Percentiles rank a stretch among this genome's conserved stretches.
phyloP scores from a whole-genome alignment of 768 basidiomycete genomes.

The Lactifluus piperatus region DNA sequence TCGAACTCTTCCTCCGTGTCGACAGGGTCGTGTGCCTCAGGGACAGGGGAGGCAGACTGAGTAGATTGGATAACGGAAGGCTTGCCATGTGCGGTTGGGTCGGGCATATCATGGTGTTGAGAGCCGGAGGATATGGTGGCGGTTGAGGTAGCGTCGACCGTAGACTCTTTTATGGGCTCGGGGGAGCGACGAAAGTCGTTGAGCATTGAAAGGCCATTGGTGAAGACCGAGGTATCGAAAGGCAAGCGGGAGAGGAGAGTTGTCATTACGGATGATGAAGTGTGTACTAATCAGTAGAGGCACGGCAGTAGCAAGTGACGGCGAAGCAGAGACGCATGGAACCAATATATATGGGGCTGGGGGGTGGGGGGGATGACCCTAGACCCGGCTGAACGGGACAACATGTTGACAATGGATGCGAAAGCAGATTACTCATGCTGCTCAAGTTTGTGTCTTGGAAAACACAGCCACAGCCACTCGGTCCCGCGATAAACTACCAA shows the following conservation, averaged over 20 bases:
- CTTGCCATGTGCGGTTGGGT: background rate
- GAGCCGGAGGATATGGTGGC: background rate
- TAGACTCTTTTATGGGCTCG: background rate
- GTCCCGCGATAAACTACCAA: background rate
- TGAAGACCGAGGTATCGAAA: constrained; percentile 2
- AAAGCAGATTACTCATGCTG: background rate
- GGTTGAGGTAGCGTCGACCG: background rate
- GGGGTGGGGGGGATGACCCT: background rate
- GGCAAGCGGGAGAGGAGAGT: constrained; percentile 9
- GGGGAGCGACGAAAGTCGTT: background rate
- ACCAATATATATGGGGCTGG: background rate
- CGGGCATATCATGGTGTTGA: background rate
- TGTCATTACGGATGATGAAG: background rate
- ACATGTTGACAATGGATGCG: no score
- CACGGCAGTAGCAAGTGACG: background rate
- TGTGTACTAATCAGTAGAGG: background rate
- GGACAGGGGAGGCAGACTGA: background rate
- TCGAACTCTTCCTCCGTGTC: constrained; percentile 8
- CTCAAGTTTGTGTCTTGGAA: no score
- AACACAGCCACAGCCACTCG: no score
- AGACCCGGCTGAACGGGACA: background rate
- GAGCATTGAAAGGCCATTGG: background rate
- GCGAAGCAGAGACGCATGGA: no score
- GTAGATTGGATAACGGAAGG: background rate
- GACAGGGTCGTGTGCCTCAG: background rate